Percentiles rank a stretch among this genome's conserved stretches.
Evolutionary conservation across 768 basidiomycete species (phyloP).

Genomic region (Plicaturopsis crispa): DNA sequence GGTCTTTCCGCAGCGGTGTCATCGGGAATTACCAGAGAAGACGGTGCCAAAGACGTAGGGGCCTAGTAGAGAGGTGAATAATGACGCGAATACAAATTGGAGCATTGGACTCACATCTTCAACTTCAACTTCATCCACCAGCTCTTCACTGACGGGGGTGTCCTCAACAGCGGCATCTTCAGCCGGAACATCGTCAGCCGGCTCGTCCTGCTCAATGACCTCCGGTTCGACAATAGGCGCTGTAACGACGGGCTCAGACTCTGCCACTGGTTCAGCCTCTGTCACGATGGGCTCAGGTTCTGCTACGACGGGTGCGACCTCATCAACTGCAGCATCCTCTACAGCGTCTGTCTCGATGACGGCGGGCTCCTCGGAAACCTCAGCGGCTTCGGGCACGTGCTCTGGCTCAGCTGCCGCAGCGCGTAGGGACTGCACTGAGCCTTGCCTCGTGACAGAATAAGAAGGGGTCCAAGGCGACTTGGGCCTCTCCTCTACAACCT

Average conservation of each 20-base stretch:
- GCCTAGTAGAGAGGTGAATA: too few species aligned
- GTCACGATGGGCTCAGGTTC: not conserved
- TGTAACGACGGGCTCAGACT: too few species aligned
- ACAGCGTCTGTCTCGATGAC: not conserved
- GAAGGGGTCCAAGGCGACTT: constrained; percentile 27
- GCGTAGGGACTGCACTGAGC: constrained; percentile 12
- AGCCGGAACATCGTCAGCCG: too few species aligned
- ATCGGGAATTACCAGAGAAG: not conserved
- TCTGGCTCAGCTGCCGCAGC: not conserved
- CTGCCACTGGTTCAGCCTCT: too few species aligned
- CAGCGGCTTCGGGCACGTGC: not conserved
- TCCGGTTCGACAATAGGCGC: too few species aligned
- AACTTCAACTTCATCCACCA: too few species aligned
- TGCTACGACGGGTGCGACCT: not conserved
- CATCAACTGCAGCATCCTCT: constrained; percentile 3
- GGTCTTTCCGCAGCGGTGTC: constrained; percentile 27
- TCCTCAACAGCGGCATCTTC: constrained; percentile 1
- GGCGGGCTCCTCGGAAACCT: not conserved
- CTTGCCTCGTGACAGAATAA: constrained; percentile 27
- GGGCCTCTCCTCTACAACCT: constrained; percentile 13
- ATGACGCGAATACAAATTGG: too few species aligned
- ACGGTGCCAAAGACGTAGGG: not conserved
- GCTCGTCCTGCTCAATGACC: too few species aligned
- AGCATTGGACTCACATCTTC: too few species aligned
- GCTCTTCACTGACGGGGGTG: too few species aligned